Evolutionary conservation across 306 rosid genomes (phyloP), one percentile per base, ranked within the genome.

Genomic region (Rosa rugosa): DNA sequence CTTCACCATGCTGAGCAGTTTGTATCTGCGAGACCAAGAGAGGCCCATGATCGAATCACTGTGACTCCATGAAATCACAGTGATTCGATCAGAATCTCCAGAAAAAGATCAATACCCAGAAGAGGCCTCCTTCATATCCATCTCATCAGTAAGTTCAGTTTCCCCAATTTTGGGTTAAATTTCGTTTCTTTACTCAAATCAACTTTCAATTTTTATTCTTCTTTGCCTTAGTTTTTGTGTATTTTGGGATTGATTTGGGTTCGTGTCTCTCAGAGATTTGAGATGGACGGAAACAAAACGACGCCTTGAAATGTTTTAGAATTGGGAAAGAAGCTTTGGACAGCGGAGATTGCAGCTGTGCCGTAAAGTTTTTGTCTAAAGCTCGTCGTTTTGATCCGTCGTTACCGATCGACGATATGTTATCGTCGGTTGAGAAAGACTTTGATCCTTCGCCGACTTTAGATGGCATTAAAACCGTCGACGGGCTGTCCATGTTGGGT

Each of bases 261-360:
- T 83, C 75, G 59, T 27, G 31, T 13, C 62, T 42, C 63, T 38
- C 64, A 64, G 47, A 66, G 23, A 4, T 66, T 71, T 8, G 73
- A 74, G 54, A 92, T 95, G 99, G 97, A 93, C 42, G 94, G 98
- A 60, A 95, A 95, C 88, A 95, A 93, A 80, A 95, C 73, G 99
- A 92, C 36, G 98, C 98, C 25, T 73, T 91, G 85, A 95, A 90
- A 76, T 87, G 97, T 81, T 84, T 95, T 77, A 90, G 34, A 80
- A 91, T 93, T 50, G 97, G 93, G 8, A 93, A 89, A 82, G 87
- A 86, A 63, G 98, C 99, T 1, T 59, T 91, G 63, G 88, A 80
- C 65, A 79, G 69, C 16, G 98, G 98, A 34, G 91, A 95, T 90
- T 97, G 91, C 0, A 31, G 75, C 27, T 90, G 99, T 9, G 94